These are phyloP conservation scores for Colletotrichum eremochloae DNA, from an alignment of 2,329 filamentous ascomycete species.

Conservation along the genomic window DNA sequence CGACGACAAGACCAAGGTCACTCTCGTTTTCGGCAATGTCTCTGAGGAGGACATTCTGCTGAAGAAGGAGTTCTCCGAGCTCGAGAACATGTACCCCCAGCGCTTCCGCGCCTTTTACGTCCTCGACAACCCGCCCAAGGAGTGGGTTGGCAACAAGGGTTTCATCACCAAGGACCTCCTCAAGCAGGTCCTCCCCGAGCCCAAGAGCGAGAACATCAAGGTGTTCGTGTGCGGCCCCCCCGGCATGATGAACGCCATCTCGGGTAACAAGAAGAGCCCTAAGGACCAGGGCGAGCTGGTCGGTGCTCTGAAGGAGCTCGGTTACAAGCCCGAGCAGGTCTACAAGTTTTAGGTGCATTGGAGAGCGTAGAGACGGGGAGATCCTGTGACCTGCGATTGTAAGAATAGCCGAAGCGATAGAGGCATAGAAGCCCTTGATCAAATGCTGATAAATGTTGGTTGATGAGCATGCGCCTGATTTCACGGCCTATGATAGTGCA, in stretches of 20 bases:
- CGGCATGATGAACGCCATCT: slow-evolving; percentile 92
- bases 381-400: slow-evolving; percentile 8
- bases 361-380: not conserved
- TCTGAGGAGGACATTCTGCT: slow-evolving; percentile 91
- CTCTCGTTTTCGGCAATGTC: slow-evolving; percentile 93
- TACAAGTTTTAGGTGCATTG: slow-evolving; percentile 82
- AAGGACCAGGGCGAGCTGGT: slow-evolving; percentile 91
- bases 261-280: slow-evolving; percentile 91
- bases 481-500: not conserved
- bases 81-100: slow-evolving; percentile 96
- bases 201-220: slow-evolving; percentile 93
- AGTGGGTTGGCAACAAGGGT: slow-evolving; percentile 83
- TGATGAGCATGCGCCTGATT: not conserved
- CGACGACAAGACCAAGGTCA: slow-evolving; percentile 97
- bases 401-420: slow-evolving; percentile 37
- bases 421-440: slow-evolving; percentile 32
- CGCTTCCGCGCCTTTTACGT: slow-evolving; percentile 97
- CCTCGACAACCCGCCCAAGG: slow-evolving; percentile 85
- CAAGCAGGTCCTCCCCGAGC: slow-evolving; percentile 94
- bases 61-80: slow-evolving; percentile 83
- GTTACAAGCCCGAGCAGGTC: slow-evolving; percentile 80
- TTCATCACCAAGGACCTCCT: slow-evolving; percentile 91
- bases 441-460: not conserved
- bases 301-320: slow-evolving; percentile 86
- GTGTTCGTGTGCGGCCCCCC: slow-evolving; percentile 96